Evolutionary conservation across 371 early-diverging fungal genomes (phyloP).

Genomic region (Hamiltosporidium tvaerminnensis): DNA sequence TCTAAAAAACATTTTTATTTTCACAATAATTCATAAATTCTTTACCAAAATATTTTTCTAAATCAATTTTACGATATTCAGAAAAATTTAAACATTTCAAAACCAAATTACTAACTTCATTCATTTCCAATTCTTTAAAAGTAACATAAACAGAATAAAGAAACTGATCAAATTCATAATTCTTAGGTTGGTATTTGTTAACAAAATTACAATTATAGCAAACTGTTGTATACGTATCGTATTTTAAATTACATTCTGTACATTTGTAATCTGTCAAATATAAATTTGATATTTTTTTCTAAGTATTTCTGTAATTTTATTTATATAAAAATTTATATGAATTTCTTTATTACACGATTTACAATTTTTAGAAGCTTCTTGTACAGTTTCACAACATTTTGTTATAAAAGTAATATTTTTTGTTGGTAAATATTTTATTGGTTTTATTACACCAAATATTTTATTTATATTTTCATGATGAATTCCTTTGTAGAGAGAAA

Average conservation of each 20-base stretch:
- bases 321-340: conserved; percentile 18
- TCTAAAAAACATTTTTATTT: neutral
- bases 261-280: conserved; percentile 26
- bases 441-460: conserved; percentile 27
- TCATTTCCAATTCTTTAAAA: conserved; percentile 10
- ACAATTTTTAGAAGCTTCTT: conserved; percentile 26
- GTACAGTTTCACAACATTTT: conserved; percentile 42
- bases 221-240: neutral
- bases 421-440: neutral
- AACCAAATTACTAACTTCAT: conserved; percentile 8
- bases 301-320: conserved; percentile 22
- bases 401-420: conserved; percentile 24
- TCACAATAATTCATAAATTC: neutral
- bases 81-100: conserved; percentile 4
- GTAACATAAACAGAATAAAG: conserved; percentile 4
- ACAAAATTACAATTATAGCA: conserved; percentile 28
- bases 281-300: conserved; percentile 14
- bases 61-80: conserved; percentile 27
- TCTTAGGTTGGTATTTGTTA: conserved; percentile 11
- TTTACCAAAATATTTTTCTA: conserved; percentile 7
- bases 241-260: conserved; percentile 20
- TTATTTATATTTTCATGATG: conserved; percentile 11
- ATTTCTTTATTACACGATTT: conserved; percentile 27
- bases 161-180: conserved; percentile 38
- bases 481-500: conserved; percentile 9